A percentile compares a stretch with the other conserved stretches of the same genome.
phyloP scores from a whole-genome alignment of 495 filamentous ascomycete genomes.

The Aspergillus bridgeri region DNA sequence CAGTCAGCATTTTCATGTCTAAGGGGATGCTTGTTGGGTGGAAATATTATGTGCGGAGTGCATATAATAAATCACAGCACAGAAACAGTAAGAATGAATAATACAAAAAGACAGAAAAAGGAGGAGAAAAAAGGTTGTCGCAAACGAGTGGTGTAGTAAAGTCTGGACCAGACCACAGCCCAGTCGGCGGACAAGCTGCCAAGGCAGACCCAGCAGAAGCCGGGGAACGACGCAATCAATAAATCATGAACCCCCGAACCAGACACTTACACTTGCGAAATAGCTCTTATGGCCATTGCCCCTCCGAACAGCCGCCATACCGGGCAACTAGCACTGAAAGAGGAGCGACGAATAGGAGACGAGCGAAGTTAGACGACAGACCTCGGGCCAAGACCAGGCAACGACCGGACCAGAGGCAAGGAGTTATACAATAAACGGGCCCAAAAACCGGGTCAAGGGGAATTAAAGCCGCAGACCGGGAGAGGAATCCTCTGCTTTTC shows the following conservation, averaged over 20 bases:
- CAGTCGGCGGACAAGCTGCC: neutral
- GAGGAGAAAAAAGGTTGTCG: neutral
- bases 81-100: neutral
- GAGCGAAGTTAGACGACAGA: neutral
- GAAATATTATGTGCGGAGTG: neutral
- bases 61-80: too few species aligned
- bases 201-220: neutral
- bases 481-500: neutral
- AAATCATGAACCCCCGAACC: neutral
- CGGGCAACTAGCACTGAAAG: slow-evolving; percentile 4
- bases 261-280: slow-evolving; percentile 33
- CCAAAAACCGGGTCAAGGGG: neutral
- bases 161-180: neutral
- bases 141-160: neutral
- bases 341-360: neutral
- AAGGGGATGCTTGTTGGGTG: neutral
- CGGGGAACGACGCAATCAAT: neutral
- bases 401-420: slow-evolving; percentile 5
- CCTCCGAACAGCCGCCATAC: slow-evolving; percentile 20
- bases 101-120: neutral
- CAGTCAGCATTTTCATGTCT: slow-evolving; percentile 6
- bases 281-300: slow-evolving; percentile 27
- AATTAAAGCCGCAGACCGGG: neutral
- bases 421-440: neutral
- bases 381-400: slow-evolving; percentile 8